phyloP scores from a whole-genome alignment of 768 basidiomycete genomes.

The Kwoniella sp. region DNA sequence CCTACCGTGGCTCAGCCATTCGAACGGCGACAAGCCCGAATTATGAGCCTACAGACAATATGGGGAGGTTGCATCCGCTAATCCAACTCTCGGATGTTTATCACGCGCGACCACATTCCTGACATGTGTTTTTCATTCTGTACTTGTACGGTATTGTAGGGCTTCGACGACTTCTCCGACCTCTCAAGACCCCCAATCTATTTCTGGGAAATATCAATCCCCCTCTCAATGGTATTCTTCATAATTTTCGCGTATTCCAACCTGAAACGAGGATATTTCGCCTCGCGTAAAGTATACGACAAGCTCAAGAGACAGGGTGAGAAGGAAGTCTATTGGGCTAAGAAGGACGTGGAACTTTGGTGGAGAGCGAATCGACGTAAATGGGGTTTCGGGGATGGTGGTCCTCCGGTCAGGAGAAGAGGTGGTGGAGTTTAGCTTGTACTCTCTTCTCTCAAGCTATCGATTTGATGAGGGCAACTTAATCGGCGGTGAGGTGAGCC shows the following conservation, averaged over 20 bases:
- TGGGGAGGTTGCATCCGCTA: too few species aligned
- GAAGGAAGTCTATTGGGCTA: neutral
- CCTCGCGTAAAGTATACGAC: neutral
- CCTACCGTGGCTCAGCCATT: too few species aligned
- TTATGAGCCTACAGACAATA: too few species aligned
- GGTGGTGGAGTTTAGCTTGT: neutral
- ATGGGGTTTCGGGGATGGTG: neutral
- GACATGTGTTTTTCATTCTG: too few species aligned
- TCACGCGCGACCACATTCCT: too few species aligned
- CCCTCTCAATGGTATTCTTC: slow-evolving; percentile 2
- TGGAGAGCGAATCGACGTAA: neutral
- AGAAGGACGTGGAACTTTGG: slow-evolving; percentile 2
- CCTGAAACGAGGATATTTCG: slow-evolving; percentile 1
- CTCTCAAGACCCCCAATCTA: neutral
- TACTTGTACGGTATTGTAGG: too few species aligned
- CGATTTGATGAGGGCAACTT: too few species aligned
- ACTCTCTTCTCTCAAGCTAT: too few species aligned
- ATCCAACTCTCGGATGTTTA: too few species aligned
- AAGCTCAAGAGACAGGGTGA: neutral
- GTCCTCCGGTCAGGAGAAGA: neutral
- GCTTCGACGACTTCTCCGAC: slow-evolving; percentile 11
- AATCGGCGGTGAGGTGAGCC: too few species aligned
- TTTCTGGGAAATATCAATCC: slow-evolving; percentile 11
- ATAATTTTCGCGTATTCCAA: slow-evolving; percentile 10
- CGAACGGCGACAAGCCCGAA: too few species aligned